Base-by-base conservation (phyloP, 495 filamentous ascomycete genomes). In the Melanomma pulvis-pyrius region DNA sequence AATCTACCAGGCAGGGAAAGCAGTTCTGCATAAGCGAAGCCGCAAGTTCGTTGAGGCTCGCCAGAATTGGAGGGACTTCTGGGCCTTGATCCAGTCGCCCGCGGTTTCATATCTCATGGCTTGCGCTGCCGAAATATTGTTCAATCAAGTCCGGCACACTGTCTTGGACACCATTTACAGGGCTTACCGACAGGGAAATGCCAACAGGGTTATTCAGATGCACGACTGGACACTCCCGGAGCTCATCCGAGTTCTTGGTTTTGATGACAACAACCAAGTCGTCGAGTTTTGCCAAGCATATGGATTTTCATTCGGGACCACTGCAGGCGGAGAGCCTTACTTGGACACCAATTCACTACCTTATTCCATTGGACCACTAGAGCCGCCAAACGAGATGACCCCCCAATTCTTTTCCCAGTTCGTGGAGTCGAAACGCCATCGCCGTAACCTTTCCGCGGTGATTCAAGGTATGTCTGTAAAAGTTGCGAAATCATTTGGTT, bases 121-220 rank as follows among this genome's bases (percentile, higher is more conserved):
- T 6, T 97, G 93, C 74, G 88, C 97, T 41, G 92, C 93, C 1
- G 93, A 97, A 73, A 88, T 93, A 17, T 90, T 92, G 68, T 98
- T 98, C 77, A 90, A 88, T 55, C 79, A 86, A 17, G 80, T 98
- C 25, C 91, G 94, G 22, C 87, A 88, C 63, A 86, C 82, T 21
- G 88, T 92, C 5, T 81, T 98, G 48, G 87, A 87, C 60, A 83
- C 87, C 1, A 84, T 98, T 11, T 84, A 79, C 78, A 82, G 79
- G 55, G 82, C 76, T 6, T 87, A 83, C 63, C 79, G 79, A 32
- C 4, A 84, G 84, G 69, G 86, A 84, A 69, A 79, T 79, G 66
- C 73, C 66, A 69, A 49, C 46, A 69, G 65, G 48, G 25, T 65
- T 63, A 15, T 29, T 34, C 34, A 86, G 25, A 88, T 87, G 3